Base-by-base conservation (phyloP, 495 filamentous ascomycete species). In the Daldinia grandis region DNA sequence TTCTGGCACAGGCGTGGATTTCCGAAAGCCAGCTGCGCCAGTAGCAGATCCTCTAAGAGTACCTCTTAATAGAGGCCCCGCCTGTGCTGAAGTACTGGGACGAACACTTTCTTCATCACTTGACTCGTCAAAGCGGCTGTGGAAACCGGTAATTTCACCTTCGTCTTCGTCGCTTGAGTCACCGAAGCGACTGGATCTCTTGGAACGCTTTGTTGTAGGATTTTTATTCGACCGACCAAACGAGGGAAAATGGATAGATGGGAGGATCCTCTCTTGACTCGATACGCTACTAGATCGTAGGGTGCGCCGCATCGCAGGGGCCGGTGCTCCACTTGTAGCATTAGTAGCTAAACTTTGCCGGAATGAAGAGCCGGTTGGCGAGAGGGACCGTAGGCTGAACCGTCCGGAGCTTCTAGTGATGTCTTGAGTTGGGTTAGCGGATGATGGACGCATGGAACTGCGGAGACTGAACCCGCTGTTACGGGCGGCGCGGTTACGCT, bases 71-170 rank as follows among this genome's bases (percentile, higher is more conserved):
- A 65, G 59, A 25, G 62, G 61, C n/a, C 63, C 33, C 1, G 49
- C n/a, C 19, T 66, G 62, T 14, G 58, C 68, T 24, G 68, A 62
- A 19, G 71, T 58, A 17, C 19, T 63, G 30, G 78, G 76, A 25
- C 64, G 59, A 17, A 66, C 58, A 30, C 64, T 84, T 19, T 91
- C 89, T 40, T 92, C 91, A 69, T 94, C 92, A 73, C 92, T 94
- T 1, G 92, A 94, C 65, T 94, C 91, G n/a, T 87, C 89, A 73
- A 93, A 93, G 2, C 92, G 89, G 74, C 91, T 94, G 37, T 80
- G 83, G 73, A 91, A 92, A 1, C 80, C 71, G 17, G 78, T 53
- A 14, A 62, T 70, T n/a, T 21, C 24, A 0, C 74, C 82, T 3
- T 86, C 86, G 19, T 89, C 90, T 17, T 94, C 92, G 28, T 91